These are phyloP conservation scores for Dunaliella sp. DNA, from an alignment of 139 green algal genomes.

Conservation along the genomic window DNA sequence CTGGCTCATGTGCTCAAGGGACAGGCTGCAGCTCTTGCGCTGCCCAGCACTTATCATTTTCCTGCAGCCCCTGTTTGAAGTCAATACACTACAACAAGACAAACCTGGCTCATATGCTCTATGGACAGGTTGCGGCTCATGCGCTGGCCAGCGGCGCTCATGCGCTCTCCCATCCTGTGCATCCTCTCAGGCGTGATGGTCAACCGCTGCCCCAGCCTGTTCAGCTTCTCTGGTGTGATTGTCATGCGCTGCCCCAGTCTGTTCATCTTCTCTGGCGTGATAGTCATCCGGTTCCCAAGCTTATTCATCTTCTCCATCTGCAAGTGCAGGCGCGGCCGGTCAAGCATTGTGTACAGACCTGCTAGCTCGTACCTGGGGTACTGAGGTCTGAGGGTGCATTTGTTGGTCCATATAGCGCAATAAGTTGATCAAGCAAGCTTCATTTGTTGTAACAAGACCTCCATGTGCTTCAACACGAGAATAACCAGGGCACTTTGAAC, in stretches of 20 bases:
- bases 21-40: background rate
- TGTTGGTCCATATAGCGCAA: no score
- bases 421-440: no score
- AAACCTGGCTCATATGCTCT: background rate
- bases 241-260: background rate
- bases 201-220: background rate
- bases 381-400: no score
- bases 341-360: no score
- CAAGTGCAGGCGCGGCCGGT: no score
- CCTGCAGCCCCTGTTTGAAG: no score
- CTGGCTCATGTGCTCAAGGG: background rate
- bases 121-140: background rate
- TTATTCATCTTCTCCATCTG: background rate
- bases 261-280: background rate
- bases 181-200: background rate
- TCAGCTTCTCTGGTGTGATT: background rate
- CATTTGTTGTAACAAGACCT: no score
- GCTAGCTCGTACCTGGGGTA: no score
- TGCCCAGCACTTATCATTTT: no score
- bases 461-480: no score
- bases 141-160: background rate
- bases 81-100: no score
- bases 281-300: background rate
- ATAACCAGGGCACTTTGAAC: no score
- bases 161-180: background rate